Percentiles rank a stretch among this genome's conserved stretches.
These are phyloP conservation scores for Globisporangium perplexum DNA, from an alignment of 352 stramenopile species.

Conservation along the genomic window DNA sequence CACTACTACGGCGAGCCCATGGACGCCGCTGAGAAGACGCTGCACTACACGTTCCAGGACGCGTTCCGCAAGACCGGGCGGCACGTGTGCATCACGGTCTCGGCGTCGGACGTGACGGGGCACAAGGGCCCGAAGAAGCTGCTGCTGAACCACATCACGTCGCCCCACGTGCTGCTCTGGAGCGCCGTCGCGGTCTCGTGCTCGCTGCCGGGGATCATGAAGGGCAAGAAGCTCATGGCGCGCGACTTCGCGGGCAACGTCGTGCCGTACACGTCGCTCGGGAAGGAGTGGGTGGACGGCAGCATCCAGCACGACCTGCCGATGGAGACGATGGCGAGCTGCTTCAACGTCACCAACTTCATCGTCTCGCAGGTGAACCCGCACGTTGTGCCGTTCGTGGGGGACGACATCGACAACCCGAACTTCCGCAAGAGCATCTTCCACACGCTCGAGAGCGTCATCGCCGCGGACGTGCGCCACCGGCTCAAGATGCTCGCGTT, in stretches of 20 bases:
- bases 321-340: constrained; percentile 91
- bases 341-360: constrained; percentile 94
- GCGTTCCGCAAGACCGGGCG: constrained; percentile 90
- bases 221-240: constrained; percentile 78
- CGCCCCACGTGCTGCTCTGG: constrained; percentile 89
- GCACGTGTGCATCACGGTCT: constrained; percentile 93
- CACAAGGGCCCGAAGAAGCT: constrained; percentile 79
- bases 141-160: constrained; percentile 92
- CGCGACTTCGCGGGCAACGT: constrained; percentile 77
- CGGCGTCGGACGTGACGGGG: constrained; percentile 84
- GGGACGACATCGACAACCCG: constrained; percentile 81
- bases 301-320: constrained; percentile 89
- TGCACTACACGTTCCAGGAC: constrained; percentile 92
- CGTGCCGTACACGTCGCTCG: constrained; percentile 88
- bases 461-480: constrained; percentile 55
- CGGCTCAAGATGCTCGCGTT: constrained; percentile 73
- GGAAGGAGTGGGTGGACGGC: constrained; percentile 92
- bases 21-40: constrained; percentile 30
- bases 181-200: constrained; percentile 89
- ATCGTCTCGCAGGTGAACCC: constrained; percentile 89
- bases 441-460: constrained; percentile 82
- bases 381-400: constrained; percentile 90
- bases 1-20: constrained; percentile 89
- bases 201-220: constrained; percentile 91
- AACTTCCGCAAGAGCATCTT: constrained; percentile 59